Base-by-base conservation (phyloP, 1,139 yeast genomes). In the Candida neerlandica region DNA sequence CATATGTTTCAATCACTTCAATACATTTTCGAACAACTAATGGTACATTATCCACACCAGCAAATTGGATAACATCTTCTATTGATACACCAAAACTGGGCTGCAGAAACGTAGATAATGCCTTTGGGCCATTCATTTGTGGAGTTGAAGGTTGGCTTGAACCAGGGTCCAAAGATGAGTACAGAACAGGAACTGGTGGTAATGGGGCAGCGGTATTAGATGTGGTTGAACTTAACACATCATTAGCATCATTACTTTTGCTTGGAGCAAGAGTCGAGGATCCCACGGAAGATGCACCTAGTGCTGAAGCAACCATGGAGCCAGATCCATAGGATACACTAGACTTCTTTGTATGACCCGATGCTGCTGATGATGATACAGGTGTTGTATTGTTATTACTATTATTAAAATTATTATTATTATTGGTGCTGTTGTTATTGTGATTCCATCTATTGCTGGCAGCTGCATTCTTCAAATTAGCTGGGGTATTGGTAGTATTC, bases 11-110 rank as follows among this genome's bases (percentile, higher is more conserved):
- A 42, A 94, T 83, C 7, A 92, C 86, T 55, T 86, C 87, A 48
- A 92, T 87, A 73, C 98, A 92, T 62, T 86, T 89, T 57, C 86
- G 85, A 9, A 92, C 98, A 44, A 92, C 80, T n/a, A 89, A 78
- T 1, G 99, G 98, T 2, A 92, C 97, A 66, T 89, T 86, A 57
- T 89, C 96, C 47, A 90, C 70, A 3, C 81, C 96, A 53, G 96
- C 97, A 58, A 80, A 84, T 54, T 85, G 86, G 23, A 91, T 82
- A 45, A 89, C 71, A 9, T 80, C 83, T 55, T 88, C 96, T 18
- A 94, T 76, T 0, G 96, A 85, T 0, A 85, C 83, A 0, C 97
- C 97, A 70, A 88, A 92, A 0, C 92, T 86, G 14, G 84, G 84
- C 54, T 82, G 58, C 15, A 48, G 32, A 23, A 40, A 32, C 9